Conservation (phyloP, 495 filamentous ascomycete genomes). For the Trichocladium antarcticum region DNA sequence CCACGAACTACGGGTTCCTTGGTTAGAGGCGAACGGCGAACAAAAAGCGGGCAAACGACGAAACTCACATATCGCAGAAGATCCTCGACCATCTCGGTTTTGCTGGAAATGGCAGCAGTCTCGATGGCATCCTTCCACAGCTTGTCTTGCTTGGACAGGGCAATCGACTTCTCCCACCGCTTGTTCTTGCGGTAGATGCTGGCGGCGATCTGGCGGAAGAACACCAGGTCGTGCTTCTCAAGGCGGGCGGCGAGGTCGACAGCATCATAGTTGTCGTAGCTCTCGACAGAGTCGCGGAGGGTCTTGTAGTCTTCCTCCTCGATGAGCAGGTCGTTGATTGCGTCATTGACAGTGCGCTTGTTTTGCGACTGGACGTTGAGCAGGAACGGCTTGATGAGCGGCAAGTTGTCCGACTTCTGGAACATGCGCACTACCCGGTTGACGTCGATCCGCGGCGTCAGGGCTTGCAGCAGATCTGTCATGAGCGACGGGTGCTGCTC, state of each 20-base stretch:
- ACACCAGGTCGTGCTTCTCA: conserved; percentile 93
- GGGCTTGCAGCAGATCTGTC: conserved; percentile 84
- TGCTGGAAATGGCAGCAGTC: conserved; percentile 89
- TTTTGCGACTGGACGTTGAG: conserved; percentile 95
- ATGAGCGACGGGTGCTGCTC: conserved; percentile 91
- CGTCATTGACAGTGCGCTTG: conserved; percentile 94
- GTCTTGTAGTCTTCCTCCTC: conserved; percentile 99
- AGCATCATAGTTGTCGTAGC: conserved; percentile 97
- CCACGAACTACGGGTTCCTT: conserved; percentile 68
- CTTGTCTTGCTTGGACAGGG: conserved; percentile 97
- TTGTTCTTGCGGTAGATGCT: conserved; percentile 99
- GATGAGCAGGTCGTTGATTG: conserved; percentile 95
- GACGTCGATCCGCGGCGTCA: conserved; percentile 91
- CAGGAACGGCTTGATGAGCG: conserved; percentile 97
- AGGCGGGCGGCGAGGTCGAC: conserved; percentile 89
- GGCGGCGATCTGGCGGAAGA: conserved; percentile 98
- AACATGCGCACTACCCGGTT: conserved; percentile 98
- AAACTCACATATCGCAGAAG: conserved; percentile 86
- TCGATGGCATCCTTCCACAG: conserved; percentile 99
- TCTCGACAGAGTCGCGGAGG: conserved; percentile 91
- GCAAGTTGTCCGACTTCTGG: conserved; percentile 94
- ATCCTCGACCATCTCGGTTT: conserved; percentile 87
- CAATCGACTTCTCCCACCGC: conserved; percentile 99
- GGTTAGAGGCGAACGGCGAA: conserved; percentile 11
- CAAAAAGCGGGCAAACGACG: conserved; percentile 1